These are phyloP conservation scores for Cordyceps cateniannulata DNA, from an alignment of 2,329 filamentous ascomycete species.

Conservation along the genomic window DNA sequence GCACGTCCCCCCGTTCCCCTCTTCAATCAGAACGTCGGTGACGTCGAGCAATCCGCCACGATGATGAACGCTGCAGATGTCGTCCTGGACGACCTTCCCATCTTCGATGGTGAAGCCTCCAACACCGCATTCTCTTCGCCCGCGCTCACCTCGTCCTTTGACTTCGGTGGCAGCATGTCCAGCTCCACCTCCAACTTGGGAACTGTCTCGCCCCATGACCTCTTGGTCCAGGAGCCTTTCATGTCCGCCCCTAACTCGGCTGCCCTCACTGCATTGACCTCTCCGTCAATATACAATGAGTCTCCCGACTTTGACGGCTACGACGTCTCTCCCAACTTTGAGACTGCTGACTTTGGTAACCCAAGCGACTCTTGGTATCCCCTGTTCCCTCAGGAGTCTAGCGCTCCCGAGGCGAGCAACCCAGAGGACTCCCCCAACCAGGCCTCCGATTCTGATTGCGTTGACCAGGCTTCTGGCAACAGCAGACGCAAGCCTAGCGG, in stretches of 20 bases:
- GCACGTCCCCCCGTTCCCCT: constrained; percentile 65
- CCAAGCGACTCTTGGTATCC: constrained; percentile 60
- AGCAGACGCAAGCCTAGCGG: constrained; percentile 41
- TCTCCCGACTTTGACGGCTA: constrained; percentile 71
- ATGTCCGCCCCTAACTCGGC: constrained; percentile 76
- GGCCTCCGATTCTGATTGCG: constrained; percentile 40
- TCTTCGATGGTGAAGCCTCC: constrained; percentile 46
- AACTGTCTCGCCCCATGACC: constrained; percentile 80
- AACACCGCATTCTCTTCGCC: constrained; percentile 47
- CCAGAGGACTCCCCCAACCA: constrained; percentile 37
- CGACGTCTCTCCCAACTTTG: constrained; percentile 74
- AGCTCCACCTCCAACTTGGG: constrained; percentile 50
- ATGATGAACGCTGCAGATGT: constrained; percentile 47
- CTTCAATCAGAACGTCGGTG: constrained; percentile 57
- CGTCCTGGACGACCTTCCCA: constrained; percentile 51
- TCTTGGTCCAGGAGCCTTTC: constrained; percentile 62
- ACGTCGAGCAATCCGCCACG: constrained; percentile 38
- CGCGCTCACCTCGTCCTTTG: constrained; percentile 43
- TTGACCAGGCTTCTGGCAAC: constrained; percentile 33
- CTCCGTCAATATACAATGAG: constrained; percentile 70
- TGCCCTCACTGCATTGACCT: constrained; percentile 77
- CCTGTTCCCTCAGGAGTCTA: constrained; percentile 56
- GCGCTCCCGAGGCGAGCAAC: constrained; percentile 20
- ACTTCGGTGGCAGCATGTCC: constrained; percentile 40
- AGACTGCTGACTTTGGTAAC: constrained; percentile 47